Evolutionary conservation across 208 protist species (phyloP).

Genomic region (Leishmania martiniquensis): DNA sequence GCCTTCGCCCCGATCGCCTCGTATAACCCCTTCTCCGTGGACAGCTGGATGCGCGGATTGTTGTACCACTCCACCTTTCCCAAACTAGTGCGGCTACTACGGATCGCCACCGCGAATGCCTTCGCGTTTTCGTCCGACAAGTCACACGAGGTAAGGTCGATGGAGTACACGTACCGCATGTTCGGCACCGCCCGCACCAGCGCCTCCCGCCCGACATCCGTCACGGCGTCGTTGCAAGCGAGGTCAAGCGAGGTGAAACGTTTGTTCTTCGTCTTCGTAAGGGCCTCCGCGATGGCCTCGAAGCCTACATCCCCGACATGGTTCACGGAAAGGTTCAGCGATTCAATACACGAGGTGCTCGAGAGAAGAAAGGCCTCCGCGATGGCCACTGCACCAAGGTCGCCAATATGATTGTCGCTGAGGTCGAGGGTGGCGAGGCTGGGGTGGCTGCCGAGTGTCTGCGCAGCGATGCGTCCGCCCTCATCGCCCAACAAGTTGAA

Average conservation of each 20-base stretch:
- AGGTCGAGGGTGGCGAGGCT: conserved; percentile 68
- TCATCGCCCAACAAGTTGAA: conserved; percentile 83
- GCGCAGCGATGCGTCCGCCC: conserved; percentile 55
- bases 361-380: conserved; percentile 63
- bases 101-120: conserved; percentile 49
- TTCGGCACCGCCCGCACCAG: conserved; percentile 42
- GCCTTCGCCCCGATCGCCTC: conserved; percentile 56
- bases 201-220: conserved; percentile 48
- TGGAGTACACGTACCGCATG: conserved; percentile 50
- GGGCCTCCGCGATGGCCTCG: conserved; percentile 67
- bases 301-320: conserved; percentile 76
- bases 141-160: conserved; percentile 83
- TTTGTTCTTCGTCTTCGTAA: conserved; percentile 54
- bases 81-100: conserved; percentile 47
- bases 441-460: conserved; percentile 54
- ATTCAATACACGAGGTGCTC: conserved; percentile 44
- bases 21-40: conserved; percentile 62
- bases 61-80: conserved; percentile 81
- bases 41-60: conserved; percentile 72
- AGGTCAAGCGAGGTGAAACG: conserved; percentile 67
- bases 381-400: conserved; percentile 67
- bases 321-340: conserved; percentile 82
- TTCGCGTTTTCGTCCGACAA: conserved; percentile 71
- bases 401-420: conserved; percentile 84
- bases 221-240: conserved; percentile 71